Base-by-base conservation (phyloP, 129 eudicot species). In the Flaveria linearis region DNA sequence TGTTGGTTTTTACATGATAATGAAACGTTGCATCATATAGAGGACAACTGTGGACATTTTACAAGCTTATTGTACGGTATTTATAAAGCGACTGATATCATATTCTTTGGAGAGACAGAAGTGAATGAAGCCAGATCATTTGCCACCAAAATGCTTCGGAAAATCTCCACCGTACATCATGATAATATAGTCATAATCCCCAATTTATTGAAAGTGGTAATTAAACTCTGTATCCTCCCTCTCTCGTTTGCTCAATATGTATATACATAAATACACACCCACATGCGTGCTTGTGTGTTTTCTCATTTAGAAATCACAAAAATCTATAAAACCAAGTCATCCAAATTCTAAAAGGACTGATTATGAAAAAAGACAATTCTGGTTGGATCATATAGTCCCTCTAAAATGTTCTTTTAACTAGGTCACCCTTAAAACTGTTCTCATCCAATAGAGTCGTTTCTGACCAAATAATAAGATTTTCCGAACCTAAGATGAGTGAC, bases 1-100 rank as follows among this genome's bases (percentile, higher is more conserved):
- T 87, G 88, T 74, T 85, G 92, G 90, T 87, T 90, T 76, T 57
- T 87, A 16, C 36, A 85, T 13, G 73, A 87, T 20, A 66, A 67
- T 46, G 82, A 79, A 36, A 62, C 78, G 18, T 26, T 82, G 74
- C 41, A 28, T 15, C 74, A 87, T 61, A 51, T 85, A 52, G 83
- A 83, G 41, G 20, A 76, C 41, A 85, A 84, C 45, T 39, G 62
- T 73, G 75, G 78, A 58, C 69, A 75, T 11, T 84, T 76, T 46
- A 74, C 74, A 36, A 77, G 83, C 67, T 74, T 82, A 69, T 26
- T 87, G 72, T 80, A 79, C 46, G 62, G 46, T 72, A 57, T 90
- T 10, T 82, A 84, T 70, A 80, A 84, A 80, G 96, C 96, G 30
- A 83, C 96, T 3, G 88, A 90, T 75, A 75, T 90, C 9, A 79